A percentile compares a stretch with the other conserved stretches of the same genome.
Conservation (phyloP, 2,329 filamentous ascomycete genomes). For the Neonectria hederae region DNA sequence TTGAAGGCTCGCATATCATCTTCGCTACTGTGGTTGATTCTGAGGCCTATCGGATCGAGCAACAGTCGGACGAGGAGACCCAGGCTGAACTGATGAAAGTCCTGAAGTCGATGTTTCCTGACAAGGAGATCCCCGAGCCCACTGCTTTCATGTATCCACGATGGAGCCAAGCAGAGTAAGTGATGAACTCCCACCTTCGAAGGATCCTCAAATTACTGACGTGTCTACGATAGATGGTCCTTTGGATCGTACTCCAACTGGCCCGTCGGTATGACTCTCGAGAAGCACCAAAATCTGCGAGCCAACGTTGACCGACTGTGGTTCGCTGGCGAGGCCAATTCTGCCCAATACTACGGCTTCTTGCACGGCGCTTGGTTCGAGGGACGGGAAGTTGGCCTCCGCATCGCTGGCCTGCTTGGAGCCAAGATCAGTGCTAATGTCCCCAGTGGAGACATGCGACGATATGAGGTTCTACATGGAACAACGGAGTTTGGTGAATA, state of each 20-base stretch:
- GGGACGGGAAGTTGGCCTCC: constrained; percentile 59
- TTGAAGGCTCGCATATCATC: constrained; percentile 69
- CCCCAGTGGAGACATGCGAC: constrained; percentile 33
- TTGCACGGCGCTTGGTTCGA: constrained; percentile 70
- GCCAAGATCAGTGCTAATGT: constrained; percentile 29
- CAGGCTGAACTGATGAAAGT: constrained; percentile 65
- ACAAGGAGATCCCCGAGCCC: constrained; percentile 65
- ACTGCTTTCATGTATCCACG: constrained; percentile 67
- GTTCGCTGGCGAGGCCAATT: constrained; percentile 73
- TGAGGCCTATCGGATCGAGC: constrained; percentile 66
- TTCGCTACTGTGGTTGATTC: constrained; percentile 70
- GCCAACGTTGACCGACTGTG: constrained; percentile 69
- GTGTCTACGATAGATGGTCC: constrained; percentile 47
- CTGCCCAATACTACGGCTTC: constrained; percentile 71
- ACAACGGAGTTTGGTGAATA: constrained; percentile 35
- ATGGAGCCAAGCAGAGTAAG: constrained; percentile 41
- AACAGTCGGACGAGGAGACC: constrained; percentile 67
- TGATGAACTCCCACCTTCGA: background rate
- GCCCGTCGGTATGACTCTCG: constrained; percentile 69
- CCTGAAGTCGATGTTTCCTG: constrained; percentile 69
- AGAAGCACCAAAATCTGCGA: constrained; percentile 73
- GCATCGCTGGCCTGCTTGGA: constrained; percentile 48
- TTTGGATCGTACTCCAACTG: constrained; percentile 75
- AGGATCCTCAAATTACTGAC: background rate
- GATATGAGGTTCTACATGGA: constrained; percentile 46